These are phyloP conservation scores for Zalaria sp. DNA, from an alignment of 2,329 filamentous ascomycete species.

Conservation along the genomic window DNA sequence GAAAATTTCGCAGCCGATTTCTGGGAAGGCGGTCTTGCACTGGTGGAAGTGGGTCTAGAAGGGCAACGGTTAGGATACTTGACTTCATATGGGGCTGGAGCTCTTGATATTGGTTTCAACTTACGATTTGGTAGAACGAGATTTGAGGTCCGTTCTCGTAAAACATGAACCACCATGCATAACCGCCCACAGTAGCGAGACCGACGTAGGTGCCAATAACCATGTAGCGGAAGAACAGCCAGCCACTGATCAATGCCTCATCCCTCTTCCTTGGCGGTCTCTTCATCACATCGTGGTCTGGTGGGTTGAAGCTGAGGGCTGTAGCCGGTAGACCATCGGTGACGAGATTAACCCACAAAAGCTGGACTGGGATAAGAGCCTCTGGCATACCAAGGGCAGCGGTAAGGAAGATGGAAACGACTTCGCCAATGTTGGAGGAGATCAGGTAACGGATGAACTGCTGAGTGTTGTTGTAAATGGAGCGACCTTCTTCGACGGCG, in stretches of 20 bases:
- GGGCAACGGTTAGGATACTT: background rate
- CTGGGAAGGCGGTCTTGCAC: constrained; percentile 71
- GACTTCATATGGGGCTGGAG: too few relatives aligned
- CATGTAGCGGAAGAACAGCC: constrained; percentile 96
- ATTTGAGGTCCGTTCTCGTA: constrained; percentile 84
- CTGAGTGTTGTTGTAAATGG: constrained; percentile 99
- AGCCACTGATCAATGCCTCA: constrained; percentile 81
- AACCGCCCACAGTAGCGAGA: constrained; percentile 85
- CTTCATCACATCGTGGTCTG: constrained; percentile 97
- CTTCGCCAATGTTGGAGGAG: constrained; percentile 97
- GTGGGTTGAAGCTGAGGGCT: constrained; percentile 91
- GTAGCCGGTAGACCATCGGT: constrained; percentile 95
- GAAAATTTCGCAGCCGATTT: constrained; percentile 90
- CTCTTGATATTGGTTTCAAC: constrained; percentile 10
- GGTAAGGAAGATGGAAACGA: constrained; percentile 96
- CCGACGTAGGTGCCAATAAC: constrained; percentile 93
- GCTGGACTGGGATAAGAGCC: constrained; percentile 88
- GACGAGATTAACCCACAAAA: constrained; percentile 97
- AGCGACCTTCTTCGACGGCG: constrained; percentile 90
- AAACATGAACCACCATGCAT: constrained; percentile 99
- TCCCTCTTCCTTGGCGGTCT: constrained; percentile 82
- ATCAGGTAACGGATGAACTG: constrained; percentile 99
- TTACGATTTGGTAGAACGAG: constrained; percentile 67
- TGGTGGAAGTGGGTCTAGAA: constrained; percentile 70
- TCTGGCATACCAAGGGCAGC: constrained; percentile 95